phyloP scores from a whole-genome alignment of 2,329 filamentous ascomycete genomes.

The Ceratocystis diversiconidia region DNA sequence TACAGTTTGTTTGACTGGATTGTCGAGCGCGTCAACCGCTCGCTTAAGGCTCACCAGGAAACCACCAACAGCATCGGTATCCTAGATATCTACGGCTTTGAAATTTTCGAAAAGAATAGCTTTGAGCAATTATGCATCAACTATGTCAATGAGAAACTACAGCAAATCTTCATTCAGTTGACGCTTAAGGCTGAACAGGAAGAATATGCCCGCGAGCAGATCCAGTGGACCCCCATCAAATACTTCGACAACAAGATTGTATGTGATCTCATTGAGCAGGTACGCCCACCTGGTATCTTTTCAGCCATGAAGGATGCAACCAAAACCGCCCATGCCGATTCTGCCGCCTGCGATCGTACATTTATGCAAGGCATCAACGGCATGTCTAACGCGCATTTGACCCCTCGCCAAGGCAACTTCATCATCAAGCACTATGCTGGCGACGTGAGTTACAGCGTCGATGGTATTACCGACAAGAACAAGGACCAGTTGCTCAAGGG shows the following conservation, averaged over 20 bases:
- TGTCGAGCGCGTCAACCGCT: slow-evolving; percentile 78
- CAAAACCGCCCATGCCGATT: slow-evolving; percentile 94
- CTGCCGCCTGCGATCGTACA: slow-evolving; percentile 82
- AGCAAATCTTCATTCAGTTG: slow-evolving; percentile 97
- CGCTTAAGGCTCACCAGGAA: slow-evolving; percentile 61
- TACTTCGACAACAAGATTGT: slow-evolving; percentile 99
- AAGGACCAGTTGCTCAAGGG: slow-evolving; percentile 96
- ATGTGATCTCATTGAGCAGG: slow-evolving; percentile 89
- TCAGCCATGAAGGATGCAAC: slow-evolving; percentile 95
- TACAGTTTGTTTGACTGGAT: slow-evolving; percentile 99
- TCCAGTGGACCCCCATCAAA: slow-evolving; percentile 97
- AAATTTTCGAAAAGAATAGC: slow-evolving; percentile 98
- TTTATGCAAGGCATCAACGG: slow-evolving; percentile 89
- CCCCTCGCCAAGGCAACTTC: slow-evolving; percentile 84
- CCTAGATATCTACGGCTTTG: slow-evolving; percentile 96
- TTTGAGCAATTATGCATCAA: slow-evolving; percentile 99
- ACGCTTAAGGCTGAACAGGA: slow-evolving; percentile 95
- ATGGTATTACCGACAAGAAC: slow-evolving; percentile 98
- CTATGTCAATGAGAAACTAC: slow-evolving; percentile 97
- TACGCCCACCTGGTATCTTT: slow-evolving; percentile 80
- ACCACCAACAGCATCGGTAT: slow-evolving; percentile 84
- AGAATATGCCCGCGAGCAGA: slow-evolving; percentile 89
- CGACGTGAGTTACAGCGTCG: slow-evolving; percentile 85
- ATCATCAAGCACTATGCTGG: slow-evolving; percentile 98
- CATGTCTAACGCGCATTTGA: slow-evolving; percentile 82